Percentiles rank a stretch among this genome's conserved stretches.
These are phyloP conservation scores for Phialophora tarda DNA, from an alignment of 2,329 filamentous ascomycete species.

Conservation along the genomic window DNA sequence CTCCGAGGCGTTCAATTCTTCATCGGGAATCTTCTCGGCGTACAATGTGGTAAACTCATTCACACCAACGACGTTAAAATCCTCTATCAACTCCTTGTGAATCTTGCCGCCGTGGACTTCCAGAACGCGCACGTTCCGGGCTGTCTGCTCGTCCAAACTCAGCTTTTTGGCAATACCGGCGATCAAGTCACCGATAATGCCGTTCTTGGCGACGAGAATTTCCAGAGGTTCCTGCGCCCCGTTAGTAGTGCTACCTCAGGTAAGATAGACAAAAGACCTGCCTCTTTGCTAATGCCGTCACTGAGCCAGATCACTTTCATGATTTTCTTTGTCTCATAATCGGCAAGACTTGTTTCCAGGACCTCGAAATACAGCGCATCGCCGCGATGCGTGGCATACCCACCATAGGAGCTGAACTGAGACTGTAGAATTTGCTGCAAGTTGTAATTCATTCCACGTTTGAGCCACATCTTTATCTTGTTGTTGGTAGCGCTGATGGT, in stretches of 20 bases:
- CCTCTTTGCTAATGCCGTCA: conserved; percentile 90
- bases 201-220: conserved; percentile 85
- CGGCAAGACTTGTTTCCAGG: conserved; percentile 89
- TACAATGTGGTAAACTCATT: conserved; percentile 85
- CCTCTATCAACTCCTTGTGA: conserved; percentile 74
- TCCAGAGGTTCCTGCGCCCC: conserved; percentile 71
- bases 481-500: conserved; percentile 78
- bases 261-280: conserved; percentile 48
- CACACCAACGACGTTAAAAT: conserved; percentile 76
- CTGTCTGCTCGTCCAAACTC: conserved; percentile 75
- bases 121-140: conserved; percentile 76
- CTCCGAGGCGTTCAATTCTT: conserved; percentile 67
- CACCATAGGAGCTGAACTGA: conserved; percentile 72
- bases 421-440: conserved; percentile 79
- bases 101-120: conserved; percentile 84
- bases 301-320: conserved; percentile 83
- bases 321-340: conserved; percentile 89
- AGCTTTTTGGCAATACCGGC: conserved; percentile 78
- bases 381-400: conserved; percentile 67
- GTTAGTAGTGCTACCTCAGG: conserved; percentile 7
- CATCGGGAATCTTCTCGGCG: conserved; percentile 78
- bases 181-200: conserved; percentile 78
- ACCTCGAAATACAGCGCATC: conserved; percentile 92
- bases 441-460: conserved; percentile 72
- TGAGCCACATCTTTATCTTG: conserved; percentile 77